Evolutionary conservation across 1,284 basidiomycete species (phyloP), one percentile per base, ranked within the genome.

Genomic region (Leccinum insigne): DNA sequence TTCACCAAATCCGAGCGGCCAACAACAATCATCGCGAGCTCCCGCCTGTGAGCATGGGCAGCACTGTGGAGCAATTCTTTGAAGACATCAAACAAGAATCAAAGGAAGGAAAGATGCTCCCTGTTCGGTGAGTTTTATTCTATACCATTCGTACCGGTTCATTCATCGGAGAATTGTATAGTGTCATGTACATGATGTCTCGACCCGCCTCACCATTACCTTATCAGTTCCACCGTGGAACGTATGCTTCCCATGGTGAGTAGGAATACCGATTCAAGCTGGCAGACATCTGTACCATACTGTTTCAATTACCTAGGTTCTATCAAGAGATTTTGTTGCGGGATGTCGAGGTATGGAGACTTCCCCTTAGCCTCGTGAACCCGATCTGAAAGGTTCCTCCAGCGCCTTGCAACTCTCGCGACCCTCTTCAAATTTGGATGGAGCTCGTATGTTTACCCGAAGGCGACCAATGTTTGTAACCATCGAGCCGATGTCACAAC

Each of bases 271-370:
- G 2, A 21, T 21, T 8, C 10, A n/a, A 5, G 42, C 13, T 6
- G 9, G 52, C 2, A 8, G 40, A 59, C 26, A 10, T 26, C 14
- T 32, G 14, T 66, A 69, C 63, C 58, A 38, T 60, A 11, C n/a
- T 16, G n/a, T 47, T 61, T 54, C n/a, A 57, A 56, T 29, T 29
- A 38, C 67, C 38, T 10, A 90, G 93, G 92, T 18, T 94, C 92
- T 6, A 98, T 98, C 82, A 99, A 99, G 85, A 99, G 80, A 93
- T 98, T 62, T 80, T 98, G 44, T 80, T 99, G 68, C 87, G 94
- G 54, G 95, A 98, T 73, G 83, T 95, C 65, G 97, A 99, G 83
- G 91, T 91, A 68, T 7, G 78, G 67, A 56, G 38, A 35, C 6
- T 54, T 64, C 54, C 7, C 1, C 16, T 63, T 64, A 21, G n/a